Conservation (phyloP, 768 basidiomycete species). For the Auriculariales sp. region DNA sequence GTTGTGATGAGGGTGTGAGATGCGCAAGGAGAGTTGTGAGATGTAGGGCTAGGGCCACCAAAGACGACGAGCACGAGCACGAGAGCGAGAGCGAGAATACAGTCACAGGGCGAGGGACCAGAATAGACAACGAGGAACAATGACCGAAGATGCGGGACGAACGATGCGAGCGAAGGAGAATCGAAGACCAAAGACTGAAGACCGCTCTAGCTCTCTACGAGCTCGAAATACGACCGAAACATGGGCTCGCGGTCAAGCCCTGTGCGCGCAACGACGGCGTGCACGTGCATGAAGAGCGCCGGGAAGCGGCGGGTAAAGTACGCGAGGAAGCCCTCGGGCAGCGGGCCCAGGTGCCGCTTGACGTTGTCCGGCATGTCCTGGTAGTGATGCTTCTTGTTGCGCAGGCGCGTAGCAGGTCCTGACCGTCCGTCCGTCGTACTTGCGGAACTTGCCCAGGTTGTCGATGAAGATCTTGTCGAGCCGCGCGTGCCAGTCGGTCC, state of each 20-base stretch:
- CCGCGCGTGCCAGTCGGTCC: slow-evolving; percentile 77
- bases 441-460: slow-evolving; percentile 92
- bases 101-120: background rate
- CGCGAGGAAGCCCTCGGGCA: slow-evolving; percentile 82
- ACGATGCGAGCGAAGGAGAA: slow-evolving; percentile 1
- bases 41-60: too few species aligned
- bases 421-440: slow-evolving; percentile 88
- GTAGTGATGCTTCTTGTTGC: slow-evolving; percentile 99
- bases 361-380: slow-evolving; percentile 91
- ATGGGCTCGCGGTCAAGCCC: slow-evolving; percentile 70
- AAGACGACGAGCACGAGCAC: background rate
- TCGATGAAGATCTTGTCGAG: slow-evolving; percentile 86
- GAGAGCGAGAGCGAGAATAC: background rate
- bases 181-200: background rate
- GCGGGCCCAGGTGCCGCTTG: slow-evolving; percentile 73
- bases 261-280: slow-evolving; percentile 61
- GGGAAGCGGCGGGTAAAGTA: slow-evolving; percentile 96
- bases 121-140: background rate
- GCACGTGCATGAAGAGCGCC: slow-evolving; percentile 79
- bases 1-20: too few species aligned
- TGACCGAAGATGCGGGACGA: background rate
- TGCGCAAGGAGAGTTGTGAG: too few species aligned
- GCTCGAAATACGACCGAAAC: slow-evolving; percentile 82
- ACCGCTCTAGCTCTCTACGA: slow-evolving; percentile 24
- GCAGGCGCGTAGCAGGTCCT: slow-evolving; percentile 85